These are phyloP conservation scores for Aspergillus ustus DNA, from an alignment of 2,329 filamentous ascomycete genomes.

Conservation along the genomic window DNA sequence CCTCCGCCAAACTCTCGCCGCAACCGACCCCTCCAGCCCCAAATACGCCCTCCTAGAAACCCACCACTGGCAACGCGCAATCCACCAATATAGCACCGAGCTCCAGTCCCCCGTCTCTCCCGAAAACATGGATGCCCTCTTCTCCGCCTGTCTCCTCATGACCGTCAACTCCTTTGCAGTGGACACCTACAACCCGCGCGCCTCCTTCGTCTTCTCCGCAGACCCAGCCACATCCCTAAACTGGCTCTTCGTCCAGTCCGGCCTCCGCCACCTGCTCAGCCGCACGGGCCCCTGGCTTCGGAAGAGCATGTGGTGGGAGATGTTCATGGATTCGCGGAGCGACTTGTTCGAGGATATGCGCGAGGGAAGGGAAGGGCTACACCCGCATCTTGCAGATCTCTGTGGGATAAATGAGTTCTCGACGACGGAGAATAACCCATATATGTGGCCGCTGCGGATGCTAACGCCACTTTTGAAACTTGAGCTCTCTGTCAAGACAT, in stretches of 20 bases:
- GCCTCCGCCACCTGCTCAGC: conserved; percentile 37
- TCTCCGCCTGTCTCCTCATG: conserved; percentile 44
- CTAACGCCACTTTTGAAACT: conserved; percentile 38
- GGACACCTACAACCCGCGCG: conserved; percentile 34
- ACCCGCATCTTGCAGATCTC: conserved; percentile 38
- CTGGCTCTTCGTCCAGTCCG: conserved; percentile 43
- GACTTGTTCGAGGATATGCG: conserved; percentile 35
- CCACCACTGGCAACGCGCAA: conserved; percentile 45
- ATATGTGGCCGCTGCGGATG: conserved; percentile 42
- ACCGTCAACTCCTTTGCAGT: conserved; percentile 40
- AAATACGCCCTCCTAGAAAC: conserved; percentile 35
- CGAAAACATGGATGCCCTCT: conserved; percentile 44
- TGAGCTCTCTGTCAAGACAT: conserved; percentile 28
- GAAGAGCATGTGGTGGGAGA: conserved; percentile 41
- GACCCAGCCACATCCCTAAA: conserved; percentile 36
- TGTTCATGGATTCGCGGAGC: conserved; percentile 35
- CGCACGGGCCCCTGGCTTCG: conserved; percentile 30
- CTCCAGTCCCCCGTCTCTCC: conserved; percentile 29
- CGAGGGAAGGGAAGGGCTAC: conserved; percentile 33
- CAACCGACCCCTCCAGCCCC: conserved; percentile 26
- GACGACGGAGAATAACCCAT: conserved; percentile 39
- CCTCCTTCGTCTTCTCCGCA: conserved; percentile 43
- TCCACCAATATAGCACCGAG: conserved; percentile 41
- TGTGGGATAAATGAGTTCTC: conserved; percentile 38
- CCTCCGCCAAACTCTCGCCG: conserved; percentile 33